Evolutionary conservation across 768 basidiomycete species (phyloP).

Genomic region (Collybia sp.): DNA sequence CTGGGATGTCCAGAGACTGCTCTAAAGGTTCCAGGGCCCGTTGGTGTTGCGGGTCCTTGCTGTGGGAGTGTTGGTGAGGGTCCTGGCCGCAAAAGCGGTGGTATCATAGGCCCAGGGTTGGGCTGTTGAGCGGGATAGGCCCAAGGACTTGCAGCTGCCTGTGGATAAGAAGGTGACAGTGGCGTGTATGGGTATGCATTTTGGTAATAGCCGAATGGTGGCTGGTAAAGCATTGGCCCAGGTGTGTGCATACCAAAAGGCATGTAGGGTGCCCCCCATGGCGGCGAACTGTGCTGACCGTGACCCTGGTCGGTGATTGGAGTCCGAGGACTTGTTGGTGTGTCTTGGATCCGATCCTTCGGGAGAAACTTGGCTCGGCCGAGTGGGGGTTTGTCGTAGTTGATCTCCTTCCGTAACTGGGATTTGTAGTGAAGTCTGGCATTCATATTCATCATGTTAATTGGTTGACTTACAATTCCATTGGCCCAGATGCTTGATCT

Average conservation of each 20-base stretch:
- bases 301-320: no score
- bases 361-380: neutral
- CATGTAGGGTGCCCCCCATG: no score
- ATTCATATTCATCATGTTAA: neutral
- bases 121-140: neutral
- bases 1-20: neutral
- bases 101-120: neutral
- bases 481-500: conserved; percentile 2
- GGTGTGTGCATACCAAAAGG: neutral
- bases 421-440: neutral
- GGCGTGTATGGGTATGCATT: no score
- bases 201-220: no score
- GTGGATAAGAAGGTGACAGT: neutral
- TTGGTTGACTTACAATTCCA: conserved; percentile 2
- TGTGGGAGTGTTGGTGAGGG: neutral
- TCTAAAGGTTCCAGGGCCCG: neutral
- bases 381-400: neutral
- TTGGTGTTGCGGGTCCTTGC: neutral
- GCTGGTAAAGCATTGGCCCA: no score
- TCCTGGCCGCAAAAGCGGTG: no score
- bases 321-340: no score
- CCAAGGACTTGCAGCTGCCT: neutral
- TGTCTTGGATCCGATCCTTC: neutral
- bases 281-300: no score
- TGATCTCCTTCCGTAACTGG: neutral